These are phyloP conservation scores for Fusarium sp. DNA, from an alignment of 2,329 filamentous ascomycete genomes.

Conservation along the genomic window DNA sequence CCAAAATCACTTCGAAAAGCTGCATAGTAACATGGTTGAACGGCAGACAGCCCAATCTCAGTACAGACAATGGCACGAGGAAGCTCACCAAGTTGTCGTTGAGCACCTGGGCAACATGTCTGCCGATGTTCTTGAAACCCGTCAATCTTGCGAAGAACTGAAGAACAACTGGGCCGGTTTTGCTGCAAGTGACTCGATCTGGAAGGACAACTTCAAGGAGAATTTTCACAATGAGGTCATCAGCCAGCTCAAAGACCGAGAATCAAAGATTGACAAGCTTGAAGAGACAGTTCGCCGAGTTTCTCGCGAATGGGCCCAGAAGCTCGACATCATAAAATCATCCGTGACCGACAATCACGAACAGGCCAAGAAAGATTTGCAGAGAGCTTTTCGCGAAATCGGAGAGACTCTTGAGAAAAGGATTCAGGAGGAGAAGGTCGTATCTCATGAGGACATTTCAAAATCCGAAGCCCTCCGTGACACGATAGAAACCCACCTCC, in stretches of 20 bases:
- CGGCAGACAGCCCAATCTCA: slow-evolving; percentile 7
- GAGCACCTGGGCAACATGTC: slow-evolving; percentile 19
- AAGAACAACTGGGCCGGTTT: slow-evolving; percentile 25
- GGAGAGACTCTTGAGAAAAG: slow-evolving; percentile 38
- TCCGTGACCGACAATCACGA: slow-evolving; percentile 23
- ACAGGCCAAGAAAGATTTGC: slow-evolving; percentile 31
- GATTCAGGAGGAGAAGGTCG: slow-evolving; percentile 39
- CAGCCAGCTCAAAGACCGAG: slow-evolving; percentile 36
- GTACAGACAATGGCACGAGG: not conserved
- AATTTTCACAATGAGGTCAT: slow-evolving; percentile 30
- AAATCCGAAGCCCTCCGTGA: slow-evolving; percentile 27
- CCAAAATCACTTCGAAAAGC: slow-evolving; percentile 8
- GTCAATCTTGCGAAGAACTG: slow-evolving; percentile 31
- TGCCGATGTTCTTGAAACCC: slow-evolving; percentile 16
- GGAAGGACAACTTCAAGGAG: slow-evolving; percentile 8
- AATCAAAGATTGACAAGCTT: slow-evolving; percentile 36
- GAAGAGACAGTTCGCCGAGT: slow-evolving; percentile 37
- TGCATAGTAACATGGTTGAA: slow-evolving; percentile 8
- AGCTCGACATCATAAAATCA: slow-evolving; percentile 33
- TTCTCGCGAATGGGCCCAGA: slow-evolving; percentile 32
- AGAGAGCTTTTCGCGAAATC: slow-evolving; percentile 35
- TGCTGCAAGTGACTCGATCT: slow-evolving; percentile 8
- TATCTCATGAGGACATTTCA: slow-evolving; percentile 30
- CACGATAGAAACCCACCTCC: slow-evolving; percentile 38
- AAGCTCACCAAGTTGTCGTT: slow-evolving; percentile 3